Conservation (phyloP, 2,329 filamentous ascomycete species). For the Sphaerulina populicola region DNA sequence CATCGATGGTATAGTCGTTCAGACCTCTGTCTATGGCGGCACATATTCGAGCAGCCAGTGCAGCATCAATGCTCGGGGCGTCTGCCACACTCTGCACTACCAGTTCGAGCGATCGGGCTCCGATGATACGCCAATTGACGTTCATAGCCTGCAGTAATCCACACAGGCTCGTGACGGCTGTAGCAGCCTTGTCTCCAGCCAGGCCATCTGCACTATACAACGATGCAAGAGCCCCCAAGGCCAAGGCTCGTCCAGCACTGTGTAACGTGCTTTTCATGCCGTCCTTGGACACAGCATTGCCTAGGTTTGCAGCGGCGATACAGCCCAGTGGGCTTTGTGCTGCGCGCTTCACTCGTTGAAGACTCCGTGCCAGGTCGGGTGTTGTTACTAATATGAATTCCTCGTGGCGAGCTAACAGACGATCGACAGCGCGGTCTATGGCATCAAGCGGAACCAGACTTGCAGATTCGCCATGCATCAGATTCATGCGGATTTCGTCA, state of each 20-base stretch:
- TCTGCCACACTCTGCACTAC: constrained; percentile 9
- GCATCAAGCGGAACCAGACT: constrained; percentile 3
- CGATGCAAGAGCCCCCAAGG: constrained; percentile 35
- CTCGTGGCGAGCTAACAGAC: constrained; percentile 28
- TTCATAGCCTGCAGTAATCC: constrained; percentile 25
- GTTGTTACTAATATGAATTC: constrained; percentile 21
- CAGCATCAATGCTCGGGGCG: constrained; percentile 1
- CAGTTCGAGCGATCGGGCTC: constrained; percentile 35
- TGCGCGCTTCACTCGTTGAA: constrained; percentile 15
- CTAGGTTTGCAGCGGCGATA: constrained; percentile 17
- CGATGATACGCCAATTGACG: constrained; percentile 41
- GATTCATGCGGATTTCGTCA: neutral
- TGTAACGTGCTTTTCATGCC: constrained; percentile 35
- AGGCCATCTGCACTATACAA: constrained; percentile 15
- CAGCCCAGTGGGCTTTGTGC: constrained; percentile 15
- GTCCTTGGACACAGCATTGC: constrained; percentile 24
- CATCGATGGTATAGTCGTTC: constrained; percentile 84
- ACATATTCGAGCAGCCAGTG: constrained; percentile 22
- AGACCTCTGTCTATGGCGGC: constrained; percentile 42
- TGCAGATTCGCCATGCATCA: neutral
- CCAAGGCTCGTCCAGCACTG: constrained; percentile 39
- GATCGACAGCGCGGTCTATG: constrained; percentile 21
- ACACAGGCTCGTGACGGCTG: constrained; percentile 32
- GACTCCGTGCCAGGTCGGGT: constrained; percentile 19
- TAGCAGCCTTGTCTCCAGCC: constrained; percentile 14